Conservation (phyloP, 177 flowering plant genomes). For the Viscum album region DNA sequence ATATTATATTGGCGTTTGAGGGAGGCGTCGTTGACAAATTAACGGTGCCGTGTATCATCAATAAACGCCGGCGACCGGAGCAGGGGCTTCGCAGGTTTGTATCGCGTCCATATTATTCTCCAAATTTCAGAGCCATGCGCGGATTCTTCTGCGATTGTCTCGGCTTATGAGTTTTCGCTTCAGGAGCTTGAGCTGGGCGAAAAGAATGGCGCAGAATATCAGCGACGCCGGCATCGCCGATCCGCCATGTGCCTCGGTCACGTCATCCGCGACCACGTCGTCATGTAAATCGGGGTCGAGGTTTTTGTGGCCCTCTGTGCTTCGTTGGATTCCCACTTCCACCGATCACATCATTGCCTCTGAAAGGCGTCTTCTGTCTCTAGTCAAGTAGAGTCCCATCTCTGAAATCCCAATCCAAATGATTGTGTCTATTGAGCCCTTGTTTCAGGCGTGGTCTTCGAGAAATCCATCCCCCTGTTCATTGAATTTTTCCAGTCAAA, state of each 20-base stretch:
- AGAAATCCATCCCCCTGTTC: too few relatives aligned
- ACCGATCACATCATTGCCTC: conserved; percentile 70
- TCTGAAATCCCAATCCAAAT: not conserved
- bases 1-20: too few relatives aligned
- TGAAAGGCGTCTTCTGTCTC: conserved; percentile 83
- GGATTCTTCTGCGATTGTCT: not conserved
- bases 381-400: conserved; percentile 45
- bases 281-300: conserved; percentile 15
- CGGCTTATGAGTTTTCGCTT: not conserved
- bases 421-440: not conserved
- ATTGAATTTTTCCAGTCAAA: too few relatives aligned
- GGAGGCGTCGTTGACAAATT: too few relatives aligned
- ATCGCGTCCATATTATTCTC: too few relatives aligned
- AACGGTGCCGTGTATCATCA: too few relatives aligned
- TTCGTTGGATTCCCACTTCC: conserved; percentile 93
- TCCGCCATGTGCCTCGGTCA: conserved; percentile 1
- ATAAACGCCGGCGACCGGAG: too few relatives aligned
- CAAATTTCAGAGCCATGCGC: not conserved
- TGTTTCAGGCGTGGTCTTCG: too few relatives aligned
- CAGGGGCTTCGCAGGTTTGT: too few relatives aligned
- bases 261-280: not conserved
- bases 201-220: conserved; percentile 51
- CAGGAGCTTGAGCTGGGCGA: conserved; percentile 5
- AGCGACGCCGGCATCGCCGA: conserved; percentile 17
- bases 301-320: conserved; percentile 51